Conservation (phyloP, 352 stramenopile species). For the Elongisporangium senticosum region DNA sequence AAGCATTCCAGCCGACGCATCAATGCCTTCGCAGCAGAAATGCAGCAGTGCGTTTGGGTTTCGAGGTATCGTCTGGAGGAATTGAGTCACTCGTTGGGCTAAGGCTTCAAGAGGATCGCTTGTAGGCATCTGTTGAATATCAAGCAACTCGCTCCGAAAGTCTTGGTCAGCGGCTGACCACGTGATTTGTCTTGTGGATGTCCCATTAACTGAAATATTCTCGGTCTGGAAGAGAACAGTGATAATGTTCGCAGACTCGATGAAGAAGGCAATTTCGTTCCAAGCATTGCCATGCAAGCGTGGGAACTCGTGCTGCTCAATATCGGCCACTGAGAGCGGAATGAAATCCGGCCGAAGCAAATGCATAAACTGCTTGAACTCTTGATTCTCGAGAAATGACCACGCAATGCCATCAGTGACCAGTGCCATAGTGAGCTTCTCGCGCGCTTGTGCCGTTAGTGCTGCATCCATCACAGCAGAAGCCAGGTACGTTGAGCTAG, state of each 20-base stretch:
- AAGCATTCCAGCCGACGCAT: slow-evolving; percentile 2
- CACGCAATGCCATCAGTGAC: slow-evolving; percentile 6
- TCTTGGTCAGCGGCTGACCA: slow-evolving; percentile 29
- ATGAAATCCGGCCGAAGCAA: slow-evolving; percentile 15
- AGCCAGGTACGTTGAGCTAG: not conserved
- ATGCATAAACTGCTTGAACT: slow-evolving; percentile 16
- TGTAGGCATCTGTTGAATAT: slow-evolving; percentile 1
- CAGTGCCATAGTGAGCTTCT: slow-evolving; percentile 26
- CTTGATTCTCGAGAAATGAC: slow-evolving; percentile 18
- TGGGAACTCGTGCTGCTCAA: slow-evolving; percentile 11
- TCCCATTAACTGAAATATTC: slow-evolving; percentile 1
- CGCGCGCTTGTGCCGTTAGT: slow-evolving; percentile 6
- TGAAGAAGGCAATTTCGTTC: slow-evolving; percentile 8
- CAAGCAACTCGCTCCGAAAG: slow-evolving; percentile 17
- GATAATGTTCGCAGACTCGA: slow-evolving; percentile 10
- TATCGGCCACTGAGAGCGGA: slow-evolving; percentile 4
- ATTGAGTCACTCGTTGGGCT: slow-evolving; percentile 3
- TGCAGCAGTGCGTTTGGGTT: slow-evolving; percentile 15
- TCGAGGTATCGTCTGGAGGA: slow-evolving; percentile 10
- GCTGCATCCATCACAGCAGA: not conserved
- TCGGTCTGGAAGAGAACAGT: slow-evolving; percentile 15
- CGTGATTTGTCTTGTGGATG: slow-evolving; percentile 2
- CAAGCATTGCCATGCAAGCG: slow-evolving; percentile 6
- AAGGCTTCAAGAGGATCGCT: slow-evolving; percentile 9
- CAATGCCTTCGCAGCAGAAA: slow-evolving; percentile 27